These are phyloP conservation scores for Mytilinidion resinicola DNA, from an alignment of 495 filamentous ascomycete genomes.

Conservation along the genomic window DNA sequence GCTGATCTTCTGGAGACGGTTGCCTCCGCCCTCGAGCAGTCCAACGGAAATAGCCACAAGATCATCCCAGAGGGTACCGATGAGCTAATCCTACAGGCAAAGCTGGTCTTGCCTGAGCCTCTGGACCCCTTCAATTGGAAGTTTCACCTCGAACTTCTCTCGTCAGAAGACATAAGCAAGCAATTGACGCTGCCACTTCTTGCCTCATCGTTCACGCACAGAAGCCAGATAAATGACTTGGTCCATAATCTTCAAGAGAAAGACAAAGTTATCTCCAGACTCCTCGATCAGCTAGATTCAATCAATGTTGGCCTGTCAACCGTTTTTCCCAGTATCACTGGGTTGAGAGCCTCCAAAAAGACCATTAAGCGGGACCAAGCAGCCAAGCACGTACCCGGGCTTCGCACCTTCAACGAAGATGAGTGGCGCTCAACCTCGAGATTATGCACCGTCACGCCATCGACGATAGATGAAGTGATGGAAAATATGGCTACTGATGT, in stretches of 20 bases:
- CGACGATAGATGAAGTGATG: constrained; percentile 32
- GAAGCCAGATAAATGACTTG: constrained; percentile 49
- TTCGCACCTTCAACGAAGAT: constrained; percentile 47
- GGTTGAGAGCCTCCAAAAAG: constrained; percentile 41
- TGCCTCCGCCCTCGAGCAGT: constrained; percentile 51
- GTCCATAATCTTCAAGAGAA: constrained; percentile 61
- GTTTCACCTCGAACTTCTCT: constrained; percentile 50
- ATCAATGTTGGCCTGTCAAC: constrained; percentile 60
- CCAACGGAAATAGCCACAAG: constrained; percentile 33
- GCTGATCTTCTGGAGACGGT: constrained; percentile 67
- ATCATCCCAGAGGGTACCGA: constrained; percentile 30
- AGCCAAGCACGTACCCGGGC: constrained; percentile 49
- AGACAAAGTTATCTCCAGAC: constrained; percentile 66
- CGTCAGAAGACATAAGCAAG: constrained; percentile 48
- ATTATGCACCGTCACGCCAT: constrained; percentile 26
- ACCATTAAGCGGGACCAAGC: constrained; percentile 41
- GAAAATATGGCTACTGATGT: constrained; percentile 42
- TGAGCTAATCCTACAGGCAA: constrained; percentile 52
- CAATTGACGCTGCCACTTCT: constrained; percentile 67
- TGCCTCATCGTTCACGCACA: constrained; percentile 48
- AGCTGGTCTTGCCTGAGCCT: constrained; percentile 56
- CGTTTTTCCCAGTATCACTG: constrained; percentile 57
- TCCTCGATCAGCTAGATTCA: constrained; percentile 72
- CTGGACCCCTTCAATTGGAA: constrained; percentile 66
- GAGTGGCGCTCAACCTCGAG: constrained; percentile 39